Evolutionary conservation across 495 filamentous ascomycete genomes (phyloP), one percentile per base, ranked within the genome.

Genomic region (Xylaria acuta): DNA sequence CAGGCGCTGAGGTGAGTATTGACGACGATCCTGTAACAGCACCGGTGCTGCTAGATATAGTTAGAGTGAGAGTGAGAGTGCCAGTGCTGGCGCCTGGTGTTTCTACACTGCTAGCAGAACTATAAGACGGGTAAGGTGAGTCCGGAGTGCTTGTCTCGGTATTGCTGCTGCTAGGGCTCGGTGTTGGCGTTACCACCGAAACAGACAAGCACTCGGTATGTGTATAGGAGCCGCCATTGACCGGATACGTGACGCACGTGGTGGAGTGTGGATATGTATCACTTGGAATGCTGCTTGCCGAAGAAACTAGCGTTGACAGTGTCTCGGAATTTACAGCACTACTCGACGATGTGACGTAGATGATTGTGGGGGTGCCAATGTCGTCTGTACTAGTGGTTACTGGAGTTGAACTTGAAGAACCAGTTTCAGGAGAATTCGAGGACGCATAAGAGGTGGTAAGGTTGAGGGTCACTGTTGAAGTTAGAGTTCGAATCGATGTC

Each of bases 161-260:
- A 25, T 20, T 58, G 25, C 49, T 38, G 1, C 34, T 9, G n/a
- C 40, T 66, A 12, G 41, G 20, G 27, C 25, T 67, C n/a, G 32
- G n/a, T 5, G 70, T 40, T 11, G 62, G 30, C 6, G 40, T 60
- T 20, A 45, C 11, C 7, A 20, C 40, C 2, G 73, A 58, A 36
- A 75, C 6, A 38, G 72, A 75, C 20, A 72, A 67, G 71, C 75
- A 77, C 16, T 72, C 70, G 25, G 69, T 59, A 34, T 65, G 74
- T 43, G 69, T 64, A 53, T 76, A 79, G 51, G 69, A 67, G 20
- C 75, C 77, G 25, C 63, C 73, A 51, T 77, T 64, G 0, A 67
- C 67, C 16, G 70, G 68, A 38, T 72, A 62, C 0, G 74, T 36
- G 18, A 71, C 0, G 60, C 77, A 79, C 20, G 71, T 77, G 6